Evolutionary conservation across 768 basidiomycete genomes (phyloP), one percentile per base, ranked within the genome.

Genomic region (Pholiota molesta): DNA sequence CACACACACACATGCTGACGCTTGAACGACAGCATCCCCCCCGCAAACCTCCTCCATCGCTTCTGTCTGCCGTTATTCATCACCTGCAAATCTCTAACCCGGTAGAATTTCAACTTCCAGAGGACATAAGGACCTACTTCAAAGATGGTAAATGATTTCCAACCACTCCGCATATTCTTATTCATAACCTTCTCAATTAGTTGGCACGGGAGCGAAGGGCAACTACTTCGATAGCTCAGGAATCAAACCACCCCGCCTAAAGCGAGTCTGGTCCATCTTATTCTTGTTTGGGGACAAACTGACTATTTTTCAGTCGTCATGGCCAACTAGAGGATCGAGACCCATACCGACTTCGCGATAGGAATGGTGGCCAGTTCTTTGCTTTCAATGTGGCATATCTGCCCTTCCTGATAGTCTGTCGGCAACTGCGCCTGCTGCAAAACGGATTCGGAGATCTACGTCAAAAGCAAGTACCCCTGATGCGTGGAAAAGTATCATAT

Each of bases 251-350:
- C 87, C 87, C 42, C 91, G 92, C 59, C 80, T 90, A 58, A 96
- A 96, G 96, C 96, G 72, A 83, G 33, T 52, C 21, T 42, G 21
- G 13, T 23, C 33, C 4, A 54, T 35, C 37, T 23, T 62, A 26
- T 65, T 59, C 39, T 52, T 59, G 19, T 60, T 56, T 49, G 42
- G 40, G 42, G 35, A 21, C 58, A 37, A 63, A 52, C 62, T 63
- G 52, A 65, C 23, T 67, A 65, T 49, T 58, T 29, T 62, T 16
- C 65, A 86, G 95, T 71, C 94, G 94, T 28, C 89, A 90, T 71
- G 94, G 94, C 29, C 89, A 94, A 65, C 77, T 93, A 29, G 97
- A 99, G 71, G 95, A 95, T 56, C 89, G 95, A 28, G 97, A 99
- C 74, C 86, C 92, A 11, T 86, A 90, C 77, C 87, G 92, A 47